phyloP scores from a whole-genome alignment of 2,329 filamentous ascomycete species.

The Coniella vitis region DNA sequence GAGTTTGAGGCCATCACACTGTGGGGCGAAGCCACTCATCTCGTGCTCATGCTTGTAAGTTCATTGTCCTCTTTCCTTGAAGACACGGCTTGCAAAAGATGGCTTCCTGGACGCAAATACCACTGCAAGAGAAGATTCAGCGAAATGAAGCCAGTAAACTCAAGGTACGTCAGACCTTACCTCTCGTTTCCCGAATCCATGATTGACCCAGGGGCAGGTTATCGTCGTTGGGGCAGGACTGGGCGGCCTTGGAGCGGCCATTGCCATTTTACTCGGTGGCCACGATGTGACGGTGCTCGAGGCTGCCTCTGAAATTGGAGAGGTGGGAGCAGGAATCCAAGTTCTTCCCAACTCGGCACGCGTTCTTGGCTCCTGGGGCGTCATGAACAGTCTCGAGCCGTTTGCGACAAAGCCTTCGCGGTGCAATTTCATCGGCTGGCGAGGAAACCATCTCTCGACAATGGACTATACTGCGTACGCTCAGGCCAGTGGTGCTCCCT shows the following conservation, averaged over 20 bases:
- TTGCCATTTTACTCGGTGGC: constrained; percentile 37
- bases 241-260: constrained; percentile 45
- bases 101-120: not conserved
- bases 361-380: constrained; percentile 41
- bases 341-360: constrained; percentile 40
- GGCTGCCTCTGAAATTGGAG: constrained; percentile 36
- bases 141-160: constrained; percentile 10
- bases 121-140: constrained; percentile 2
- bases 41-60: not conserved
- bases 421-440: constrained; percentile 47
- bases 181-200: not conserved
- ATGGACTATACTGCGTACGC: constrained; percentile 40
- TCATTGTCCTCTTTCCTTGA: not conserved
- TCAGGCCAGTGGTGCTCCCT: constrained; percentile 31
- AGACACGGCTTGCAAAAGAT: not conserved
- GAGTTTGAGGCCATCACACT: no score
- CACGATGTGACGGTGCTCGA: constrained; percentile 43
- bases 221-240: constrained; percentile 50
- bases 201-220: constrained; percentile 25
- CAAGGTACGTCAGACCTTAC: not conserved
- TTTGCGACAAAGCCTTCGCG: constrained; percentile 34
- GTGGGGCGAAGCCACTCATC: not conserved
- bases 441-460: constrained; percentile 38
- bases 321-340: constrained; percentile 45
- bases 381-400: constrained; percentile 32